Conservation (phyloP, 441 rosid species). For the Gossypium aridum region DNA sequence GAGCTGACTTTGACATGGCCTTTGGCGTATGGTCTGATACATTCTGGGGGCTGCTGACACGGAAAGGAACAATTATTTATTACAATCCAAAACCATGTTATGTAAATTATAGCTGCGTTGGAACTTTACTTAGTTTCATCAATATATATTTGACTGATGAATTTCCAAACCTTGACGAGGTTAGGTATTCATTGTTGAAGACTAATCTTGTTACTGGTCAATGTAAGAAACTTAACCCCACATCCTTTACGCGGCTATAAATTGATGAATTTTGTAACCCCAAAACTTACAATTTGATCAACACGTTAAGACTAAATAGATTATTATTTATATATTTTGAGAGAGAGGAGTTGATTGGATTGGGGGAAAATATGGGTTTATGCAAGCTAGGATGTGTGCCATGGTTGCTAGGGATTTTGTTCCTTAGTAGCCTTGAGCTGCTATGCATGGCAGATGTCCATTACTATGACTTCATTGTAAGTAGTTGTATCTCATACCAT, state of each 20-base stretch:
- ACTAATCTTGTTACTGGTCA: not conserved
- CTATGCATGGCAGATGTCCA: not conserved
- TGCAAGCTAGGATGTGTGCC: not conserved
- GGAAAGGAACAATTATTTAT: not conserved
- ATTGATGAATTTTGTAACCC: not conserved
- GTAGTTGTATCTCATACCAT: not conserved
- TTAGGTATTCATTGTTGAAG: not conserved
- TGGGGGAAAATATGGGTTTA: not conserved
- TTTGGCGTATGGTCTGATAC: not conserved
- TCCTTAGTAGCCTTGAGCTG: not conserved
- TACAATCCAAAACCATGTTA: not conserved
- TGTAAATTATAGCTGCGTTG: not conserved
- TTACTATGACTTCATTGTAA: constrained; percentile 2
- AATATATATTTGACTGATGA: not conserved
- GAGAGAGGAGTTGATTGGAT: not conserved
- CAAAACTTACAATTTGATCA: not conserved
- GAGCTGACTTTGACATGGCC: not conserved
- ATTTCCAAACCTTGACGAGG: not conserved
- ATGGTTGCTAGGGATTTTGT: not conserved
- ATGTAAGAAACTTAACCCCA: not conserved
- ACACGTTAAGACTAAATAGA: not conserved
- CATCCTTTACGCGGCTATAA: not conserved
- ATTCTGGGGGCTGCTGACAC: not conserved
- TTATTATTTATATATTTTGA: not conserved
- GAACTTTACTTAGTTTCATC: not conserved